Evolutionary conservation across 1,284 basidiomycete genomes (phyloP), one percentile per base, ranked within the genome.

Genomic region (Cryptococcus sp.): DNA sequence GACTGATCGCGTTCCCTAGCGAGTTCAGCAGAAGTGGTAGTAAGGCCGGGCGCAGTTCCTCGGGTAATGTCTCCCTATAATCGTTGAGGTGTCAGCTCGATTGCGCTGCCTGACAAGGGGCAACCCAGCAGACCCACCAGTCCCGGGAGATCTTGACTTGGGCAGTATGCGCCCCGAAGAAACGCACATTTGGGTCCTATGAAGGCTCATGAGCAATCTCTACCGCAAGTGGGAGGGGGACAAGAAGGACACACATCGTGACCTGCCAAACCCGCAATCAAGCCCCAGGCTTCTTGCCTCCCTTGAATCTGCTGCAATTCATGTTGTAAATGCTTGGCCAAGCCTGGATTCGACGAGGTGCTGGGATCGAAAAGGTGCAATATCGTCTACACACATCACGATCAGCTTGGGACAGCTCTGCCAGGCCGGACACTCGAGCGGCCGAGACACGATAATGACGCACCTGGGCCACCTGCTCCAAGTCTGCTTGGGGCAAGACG

Each of bases 71-170:
- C 10, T 76, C 76, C 78, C 78, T 79, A 27, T 47, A n/a, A 48
- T 39, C 44, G 7, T 31, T 46, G 38, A 11, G 44, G n/a, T 31
- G 17, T 53, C 16, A 45, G 25, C 19, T 44, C 17, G 40, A 19
- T 47, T 48, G 17, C 31, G 22, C 11, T 47, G 16, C 8, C 4
- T 19, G 22, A 20, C 17, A 17, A 8, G 22, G 16, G 20, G 19
- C 23, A 15, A 15, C 19, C 23, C 41, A 6, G 19, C 19, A 19
- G 52, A 75, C 86, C 66, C 70, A 92, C 91, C 91, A 92, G 72
- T 93, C 91, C 63, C 91, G 82, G 19, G 88, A 86, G 67, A 93
- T 91, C 83, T 94, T 94, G 61, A 93, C 89, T 72, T 93, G 90
- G 1, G 88, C 85, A 0, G 90, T 94, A 72, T 93, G 91, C 5